These are phyloP conservation scores for Candolleomyces aberdarensis DNA, from an alignment of 768 basidiomycete species.

Conservation along the genomic window DNA sequence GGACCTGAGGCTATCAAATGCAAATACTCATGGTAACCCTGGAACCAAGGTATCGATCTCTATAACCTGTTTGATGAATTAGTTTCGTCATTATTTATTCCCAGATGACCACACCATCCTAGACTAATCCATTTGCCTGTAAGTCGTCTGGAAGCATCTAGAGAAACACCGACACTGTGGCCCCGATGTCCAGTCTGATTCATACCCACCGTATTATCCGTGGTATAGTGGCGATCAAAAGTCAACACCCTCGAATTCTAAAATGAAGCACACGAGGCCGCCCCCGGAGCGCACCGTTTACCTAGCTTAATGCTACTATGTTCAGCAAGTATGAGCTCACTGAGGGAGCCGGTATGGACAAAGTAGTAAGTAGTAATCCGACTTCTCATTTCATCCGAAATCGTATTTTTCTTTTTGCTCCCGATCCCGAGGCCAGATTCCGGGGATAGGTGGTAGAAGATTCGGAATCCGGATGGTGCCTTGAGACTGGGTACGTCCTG, in stretches of 20 bases:
- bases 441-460: neutral
- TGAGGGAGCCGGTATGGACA: neutral
- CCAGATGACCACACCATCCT: too few relatives aligned
- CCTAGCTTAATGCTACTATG: neutral
- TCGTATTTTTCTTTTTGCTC: neutral
- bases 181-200: neutral
- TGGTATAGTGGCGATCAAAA: neutral
- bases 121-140: too few relatives aligned
- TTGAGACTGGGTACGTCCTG: neutral
- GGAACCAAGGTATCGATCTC: too few relatives aligned
- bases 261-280: constrained; percentile 4
- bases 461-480: neutral
- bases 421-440: constrained; percentile 4
- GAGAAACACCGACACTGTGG: neutral
- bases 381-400: neutral
- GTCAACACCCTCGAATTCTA: constrained; percentile 1
- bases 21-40: too few relatives aligned
- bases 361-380: neutral
- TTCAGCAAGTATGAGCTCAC: neutral
- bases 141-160: too few relatives aligned
- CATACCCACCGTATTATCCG: neutral
- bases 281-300: neutral
- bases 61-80: too few relatives aligned
- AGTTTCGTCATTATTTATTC: too few relatives aligned
- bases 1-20: too few relatives aligned